Base-by-base conservation (phyloP, 2,329 filamentous ascomycete species). In the Phaeosphaeriaceae sp. region DNA sequence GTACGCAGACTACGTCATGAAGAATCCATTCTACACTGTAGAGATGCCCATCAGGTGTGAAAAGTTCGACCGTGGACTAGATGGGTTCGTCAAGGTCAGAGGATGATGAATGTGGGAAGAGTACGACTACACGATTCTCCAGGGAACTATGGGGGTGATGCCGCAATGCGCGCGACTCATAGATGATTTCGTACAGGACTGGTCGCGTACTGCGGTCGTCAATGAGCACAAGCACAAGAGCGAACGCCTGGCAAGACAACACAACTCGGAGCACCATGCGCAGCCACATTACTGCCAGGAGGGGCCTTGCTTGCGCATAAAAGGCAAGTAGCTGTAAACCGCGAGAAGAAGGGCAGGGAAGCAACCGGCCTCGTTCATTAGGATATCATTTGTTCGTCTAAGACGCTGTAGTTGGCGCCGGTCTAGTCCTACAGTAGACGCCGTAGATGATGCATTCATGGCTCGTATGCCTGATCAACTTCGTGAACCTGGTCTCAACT, bases 1-100 rank as follows among this genome's bases (percentile, higher is more conserved):
- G 53, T 99, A 98, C 81, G 87, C 92, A 52, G 95, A 99, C 79
- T 98, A 92, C 77, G 95, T 99, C 68, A 98, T 97, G 93, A 99
- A 98, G 85, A 99, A 99, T 78, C 95, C 95, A 0, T 99, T 99
- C 76, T 98, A 98, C 81, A 94, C 95, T 74, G 84, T 97, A 57
- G 95, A 99, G 82, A 99, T 98, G 94, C 95, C 95, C 7, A 88
- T 99, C 54, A 86, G 95, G 61, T 97, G 95, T 80, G 95, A 98
- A 75, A 91, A 93, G 69, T 99, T 97, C 81, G 95, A 99, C 78
- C 85, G 94, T 69, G 92, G 92, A 78, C 78, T 97, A 65, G 86
- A 87, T 66, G 91, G 89, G 40, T 97, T 94, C 79, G 88, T 97
- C 71, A 88, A 92, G 74, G 73, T 77, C 23, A 71, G 74, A 51